These are phyloP conservation scores for Penicillium alfredii DNA, from an alignment of 495 filamentous ascomycete genomes.

Conservation along the genomic window DNA sequence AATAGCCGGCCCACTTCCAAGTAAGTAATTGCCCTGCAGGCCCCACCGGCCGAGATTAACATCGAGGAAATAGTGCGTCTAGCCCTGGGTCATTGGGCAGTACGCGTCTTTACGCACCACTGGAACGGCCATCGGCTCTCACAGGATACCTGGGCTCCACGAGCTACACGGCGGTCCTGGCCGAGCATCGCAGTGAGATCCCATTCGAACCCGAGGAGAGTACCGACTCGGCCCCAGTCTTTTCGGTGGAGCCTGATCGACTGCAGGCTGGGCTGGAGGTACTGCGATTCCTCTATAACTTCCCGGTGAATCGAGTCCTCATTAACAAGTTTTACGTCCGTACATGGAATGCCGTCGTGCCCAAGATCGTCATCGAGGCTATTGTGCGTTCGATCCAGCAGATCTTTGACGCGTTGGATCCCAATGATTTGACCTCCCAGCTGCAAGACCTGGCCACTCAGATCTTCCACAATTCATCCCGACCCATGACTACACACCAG, in stretches of 20 bases:
- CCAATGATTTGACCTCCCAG: constrained; percentile 21
- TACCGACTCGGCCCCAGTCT: constrained; percentile 23
- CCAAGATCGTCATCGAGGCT: constrained; percentile 20
- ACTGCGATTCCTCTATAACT: constrained; percentile 36
- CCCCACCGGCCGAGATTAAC: too few species aligned
- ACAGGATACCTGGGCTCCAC: constrained; percentile 47
- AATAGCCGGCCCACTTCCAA: constrained; percentile 23
- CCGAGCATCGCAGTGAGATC: constrained; percentile 35
- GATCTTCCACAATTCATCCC: constrained; percentile 32
- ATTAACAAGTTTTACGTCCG: constrained; percentile 23
- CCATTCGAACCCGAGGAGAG: constrained; percentile 32
- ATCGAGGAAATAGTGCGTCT: constrained; percentile 17
- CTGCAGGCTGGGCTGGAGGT: constrained; percentile 40
- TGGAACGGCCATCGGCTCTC: constrained; percentile 23
- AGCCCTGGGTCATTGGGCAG: constrained; percentile 24
- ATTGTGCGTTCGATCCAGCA: constrained; percentile 23
- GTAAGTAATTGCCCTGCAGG: too few species aligned
- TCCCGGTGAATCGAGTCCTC: constrained; percentile 19
- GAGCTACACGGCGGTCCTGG: constrained; percentile 43
- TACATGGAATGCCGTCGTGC: constrained; percentile 18
- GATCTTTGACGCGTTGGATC: constrained; percentile 23
- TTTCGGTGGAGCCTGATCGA: constrained; percentile 26
- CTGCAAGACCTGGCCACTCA: constrained; percentile 24
- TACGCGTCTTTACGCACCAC: constrained; percentile 17
- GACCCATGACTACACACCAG: constrained; percentile 21